A percentile compares a stretch with the other conserved stretches of the same genome.
These are phyloP conservation scores for Neopestalotiopsis clavispora DNA, from an alignment of 2,329 filamentous ascomycete species.

Conservation along the genomic window DNA sequence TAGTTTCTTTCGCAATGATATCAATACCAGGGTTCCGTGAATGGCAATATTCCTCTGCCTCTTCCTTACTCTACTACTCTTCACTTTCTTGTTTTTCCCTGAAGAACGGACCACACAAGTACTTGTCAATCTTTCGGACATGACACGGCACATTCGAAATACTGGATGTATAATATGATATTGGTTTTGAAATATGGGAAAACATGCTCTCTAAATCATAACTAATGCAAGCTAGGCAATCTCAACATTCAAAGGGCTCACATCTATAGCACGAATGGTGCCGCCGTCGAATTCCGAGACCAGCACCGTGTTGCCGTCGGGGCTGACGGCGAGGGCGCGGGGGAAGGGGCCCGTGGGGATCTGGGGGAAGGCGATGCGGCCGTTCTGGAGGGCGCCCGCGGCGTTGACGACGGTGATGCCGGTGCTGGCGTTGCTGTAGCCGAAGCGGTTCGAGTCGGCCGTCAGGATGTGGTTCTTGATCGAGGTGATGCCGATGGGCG, in stretches of 20 bases:
- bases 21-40: not conserved
- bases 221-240: not conserved
- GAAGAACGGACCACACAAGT: too few species aligned
- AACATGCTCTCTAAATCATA: not conserved
- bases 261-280: conserved; percentile 2
- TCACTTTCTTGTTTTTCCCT: not conserved
- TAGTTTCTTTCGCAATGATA: conserved; percentile 1
- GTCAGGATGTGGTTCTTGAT: conserved; percentile 12
- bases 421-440: conserved; percentile 12
- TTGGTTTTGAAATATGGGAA: not conserved
- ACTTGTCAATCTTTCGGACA: too few species aligned
- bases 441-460: conserved; percentile 15
- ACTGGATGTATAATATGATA: not conserved
- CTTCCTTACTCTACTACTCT: not conserved
- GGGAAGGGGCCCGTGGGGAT: conserved; percentile 11
- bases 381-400: not conserved
- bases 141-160: not conserved
- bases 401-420: conserved; percentile 12
- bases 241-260: conserved; percentile 1
- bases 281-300: conserved; percentile 12
- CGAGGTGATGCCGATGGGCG: conserved; percentile 12
- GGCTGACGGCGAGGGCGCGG: conserved; percentile 12
- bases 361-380: not conserved
- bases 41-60: not conserved
- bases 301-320: conserved; percentile 2